phyloP scores from a whole-genome alignment of 257 asterid genomes.

The Solanum corneliomulleri region DNA sequence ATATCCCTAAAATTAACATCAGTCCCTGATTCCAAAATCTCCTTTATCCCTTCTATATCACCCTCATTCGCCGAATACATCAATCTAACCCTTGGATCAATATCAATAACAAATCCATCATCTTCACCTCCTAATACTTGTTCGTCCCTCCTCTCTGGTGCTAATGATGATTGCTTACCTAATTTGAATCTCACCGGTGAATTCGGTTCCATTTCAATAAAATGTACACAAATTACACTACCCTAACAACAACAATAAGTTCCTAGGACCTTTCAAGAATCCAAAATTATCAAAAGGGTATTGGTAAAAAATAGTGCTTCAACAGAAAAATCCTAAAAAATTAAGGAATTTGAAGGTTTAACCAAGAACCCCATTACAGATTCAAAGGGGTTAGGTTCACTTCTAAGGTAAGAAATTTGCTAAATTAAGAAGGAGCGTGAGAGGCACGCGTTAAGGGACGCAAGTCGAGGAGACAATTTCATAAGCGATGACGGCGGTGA shows the following conservation, averaged over 20 bases:
- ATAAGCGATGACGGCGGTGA: neutral
- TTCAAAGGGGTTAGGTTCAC: neutral
- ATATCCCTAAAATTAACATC: slow-evolving; percentile 80
- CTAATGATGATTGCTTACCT: slow-evolving; percentile 89
- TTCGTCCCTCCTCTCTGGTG: slow-evolving; percentile 39
- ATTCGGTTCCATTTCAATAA: slow-evolving; percentile 30
- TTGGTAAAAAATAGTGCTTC: neutral
- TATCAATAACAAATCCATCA: slow-evolving; percentile 26
- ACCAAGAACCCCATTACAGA: neutral
- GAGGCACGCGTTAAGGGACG: neutral
- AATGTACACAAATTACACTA: neutral
- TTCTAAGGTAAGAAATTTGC: neutral
- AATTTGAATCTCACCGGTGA: slow-evolving; percentile 29
- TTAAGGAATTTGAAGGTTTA: neutral
- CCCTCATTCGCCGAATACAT: slow-evolving; percentile 86
- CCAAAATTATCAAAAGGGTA: neutral
- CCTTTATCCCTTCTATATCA: slow-evolving; percentile 77
- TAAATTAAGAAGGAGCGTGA: neutral
- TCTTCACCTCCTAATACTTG: slow-evolving; percentile 29
- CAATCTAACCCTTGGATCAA: slow-evolving; percentile 67
- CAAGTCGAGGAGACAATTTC: neutral
- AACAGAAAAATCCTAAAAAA: neutral
- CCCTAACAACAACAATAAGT: neutral
- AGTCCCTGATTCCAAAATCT: slow-evolving; percentile 48
- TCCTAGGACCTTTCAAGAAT: neutral